A percentile compares a stretch with the other conserved stretches of the same genome.
These are phyloP conservation scores for Corymbia maculata DNA, from an alignment of 345 rosid genomes.

Conservation along the genomic window DNA sequence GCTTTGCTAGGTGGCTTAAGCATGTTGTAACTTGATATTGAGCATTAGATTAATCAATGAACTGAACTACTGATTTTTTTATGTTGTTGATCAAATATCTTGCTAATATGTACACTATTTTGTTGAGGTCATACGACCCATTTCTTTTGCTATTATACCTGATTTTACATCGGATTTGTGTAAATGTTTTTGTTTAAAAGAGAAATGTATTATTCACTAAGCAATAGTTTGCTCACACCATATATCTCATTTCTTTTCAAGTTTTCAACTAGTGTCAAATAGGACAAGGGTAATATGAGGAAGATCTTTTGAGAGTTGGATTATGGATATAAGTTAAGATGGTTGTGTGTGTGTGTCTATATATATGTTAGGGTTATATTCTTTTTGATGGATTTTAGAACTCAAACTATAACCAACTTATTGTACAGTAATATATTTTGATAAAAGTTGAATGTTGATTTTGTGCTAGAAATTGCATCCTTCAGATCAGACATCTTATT, in stretches of 20 bases:
- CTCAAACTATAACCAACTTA: fast-evolving
- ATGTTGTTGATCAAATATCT: too few relatives aligned
- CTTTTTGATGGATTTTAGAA: background rate
- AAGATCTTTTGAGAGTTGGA: background rate
- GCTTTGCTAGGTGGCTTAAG: too few relatives aligned
- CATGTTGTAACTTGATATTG: too few relatives aligned
- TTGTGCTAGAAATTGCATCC: background rate
- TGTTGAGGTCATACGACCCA: too few relatives aligned
- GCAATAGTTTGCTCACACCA: background rate
- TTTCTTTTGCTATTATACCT: background rate
- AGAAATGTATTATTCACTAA: background rate
- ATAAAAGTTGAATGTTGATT: background rate
- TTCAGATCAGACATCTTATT: background rate
- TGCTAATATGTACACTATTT: too few relatives aligned
- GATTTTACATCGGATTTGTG: background rate
- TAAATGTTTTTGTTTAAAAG: background rate
- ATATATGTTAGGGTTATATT: background rate
- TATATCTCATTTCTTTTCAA: background rate
- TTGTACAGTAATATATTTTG: background rate
- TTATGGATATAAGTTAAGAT: background rate
- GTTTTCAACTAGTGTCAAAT: background rate
- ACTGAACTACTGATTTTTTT: too few relatives aligned
- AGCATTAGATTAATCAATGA: too few relatives aligned
- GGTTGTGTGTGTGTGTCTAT: too few relatives aligned
- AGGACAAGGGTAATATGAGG: background rate